Evolutionary conservation across 495 filamentous ascomycete genomes (phyloP), one percentile per base, ranked within the genome.

Genomic region (Aspergillus egyptiacus): DNA sequence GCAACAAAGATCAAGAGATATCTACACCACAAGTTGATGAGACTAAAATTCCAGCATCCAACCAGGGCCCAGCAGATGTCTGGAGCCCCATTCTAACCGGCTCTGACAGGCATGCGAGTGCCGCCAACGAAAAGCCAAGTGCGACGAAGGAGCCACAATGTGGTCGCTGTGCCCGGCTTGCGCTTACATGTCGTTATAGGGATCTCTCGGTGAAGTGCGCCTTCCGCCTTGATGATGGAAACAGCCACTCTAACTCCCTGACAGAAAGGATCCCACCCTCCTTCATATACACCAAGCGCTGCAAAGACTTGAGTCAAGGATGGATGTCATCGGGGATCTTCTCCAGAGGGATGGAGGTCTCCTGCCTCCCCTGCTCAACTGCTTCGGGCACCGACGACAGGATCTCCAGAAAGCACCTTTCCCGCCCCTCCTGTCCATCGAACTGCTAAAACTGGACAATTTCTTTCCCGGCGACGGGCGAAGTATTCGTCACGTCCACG

Each of bases 141-240:
- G 39, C 23, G 39, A 43, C 31, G 39, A 43, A 43, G 39, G 15
- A 43, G 14, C 39, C 39, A 8, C 39, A 43, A 18, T 43, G 39
- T 43, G 39, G 25, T 6, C 39, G 39, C 9, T 43, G 39, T 17
- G 24, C 25, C 15, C 10, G 39, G 5, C 39, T 43, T 30, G 24
- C 24, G 17, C 39, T 43, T n/a, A 17, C 39, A 1, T 43, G 39
- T 28, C 39, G 11, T n/a, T 39, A 39, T 24, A 39, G 23, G 18
- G 36, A 24, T 5, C 15, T 39, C 3, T 39, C 36, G 15, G 18
- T 24, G 5, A 39, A 39, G 36, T 39, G 18, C 36, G 36, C 13
- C 18, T 22, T 23, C 18, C 1, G 1, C 9, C 23, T 22, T 11
- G 9, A 5, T 7, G 18, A 39, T 7, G n/a, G 14, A 35, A 39